Evolutionary conservation across 1,139 yeast genomes (phyloP), one percentile per base, ranked within the genome.

Genomic region (Diutina ranongensis): DNA sequence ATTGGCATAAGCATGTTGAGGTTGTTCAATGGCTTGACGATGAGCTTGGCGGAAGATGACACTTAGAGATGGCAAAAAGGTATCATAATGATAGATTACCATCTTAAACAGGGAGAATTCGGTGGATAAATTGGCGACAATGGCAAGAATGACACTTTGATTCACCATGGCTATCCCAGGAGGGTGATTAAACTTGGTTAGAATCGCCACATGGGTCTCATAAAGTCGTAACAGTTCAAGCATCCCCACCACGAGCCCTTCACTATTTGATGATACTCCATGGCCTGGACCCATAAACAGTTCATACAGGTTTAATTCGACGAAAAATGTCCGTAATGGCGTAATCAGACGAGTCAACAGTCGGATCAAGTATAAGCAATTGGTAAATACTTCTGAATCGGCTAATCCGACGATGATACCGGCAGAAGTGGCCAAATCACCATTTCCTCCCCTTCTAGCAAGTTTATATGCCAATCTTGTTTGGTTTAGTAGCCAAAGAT

Each of bases 331-430:
- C 21, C 42, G 42, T 5, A 38, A 16, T 3, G 42, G 42, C 13
- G 42, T 38, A n/a, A 38, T 38, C 42, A 38, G 42, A 8, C 42
- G 42, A n/a, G 28, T 15, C 5, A 38, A 18, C 42, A 25, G 32
- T 21, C 42, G 42, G 5, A 38, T 20, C 12, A 38, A 27, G 18
- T 38, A 38, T 20, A 25, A 18, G 7, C 32, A 22, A 9, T 38
- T 22, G 32, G 42, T 38, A 15, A 38, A 38, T 2, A 38, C 15
- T 3, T 22, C 31, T 5, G 13, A 9, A 25, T 38, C 42, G 3
- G 12, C 18, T 4, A 38, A 15, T 22, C 42, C 42, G 18, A 38
- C 21, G 5, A 38, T 15, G 15, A 25, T 25, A 7, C 42, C 42
- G 3, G 20, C 32, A 19, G 10, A n/a, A 2, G 16, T 25, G 13